Conservation (phyloP, 441 rosid species). For the Theobroma grandiflorum region DNA sequence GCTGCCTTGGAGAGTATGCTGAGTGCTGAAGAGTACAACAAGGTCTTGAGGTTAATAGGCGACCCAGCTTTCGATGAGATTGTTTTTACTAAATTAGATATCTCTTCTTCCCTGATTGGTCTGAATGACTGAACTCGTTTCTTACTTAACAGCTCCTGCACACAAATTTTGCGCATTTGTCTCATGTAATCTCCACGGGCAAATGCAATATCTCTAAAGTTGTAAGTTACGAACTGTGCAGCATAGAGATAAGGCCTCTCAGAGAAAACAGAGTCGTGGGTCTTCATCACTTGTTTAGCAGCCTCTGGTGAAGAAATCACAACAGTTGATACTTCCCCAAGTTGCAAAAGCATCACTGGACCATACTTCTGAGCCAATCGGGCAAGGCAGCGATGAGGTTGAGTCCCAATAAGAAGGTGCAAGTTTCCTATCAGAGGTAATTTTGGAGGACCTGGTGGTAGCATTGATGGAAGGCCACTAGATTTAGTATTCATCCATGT, state of each 20-base stretch:
- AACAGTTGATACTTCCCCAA: background rate
- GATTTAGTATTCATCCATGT: too few species aligned
- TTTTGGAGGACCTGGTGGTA: background rate
- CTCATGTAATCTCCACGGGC: background rate
- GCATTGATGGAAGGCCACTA: background rate
- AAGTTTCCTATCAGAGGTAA: background rate
- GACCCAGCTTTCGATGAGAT: background rate
- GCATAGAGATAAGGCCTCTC: background rate
- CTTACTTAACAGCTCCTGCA: conserved; percentile 21
- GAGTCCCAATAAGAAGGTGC: background rate
- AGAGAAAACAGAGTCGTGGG: background rate
- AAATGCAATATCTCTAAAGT: background rate
- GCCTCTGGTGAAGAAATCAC: conserved; percentile 12
- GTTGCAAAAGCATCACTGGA: conserved; percentile 1
- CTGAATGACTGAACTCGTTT: conserved; percentile 37
- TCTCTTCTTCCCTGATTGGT: conserved; percentile 35
- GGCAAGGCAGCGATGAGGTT: background rate
- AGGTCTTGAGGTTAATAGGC: background rate
- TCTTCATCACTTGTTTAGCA: conserved; percentile 5
- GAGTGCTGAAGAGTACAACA: background rate
- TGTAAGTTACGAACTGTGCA: background rate
- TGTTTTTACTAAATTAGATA: background rate
- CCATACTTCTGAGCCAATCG: background rate
- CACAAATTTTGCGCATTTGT: background rate
- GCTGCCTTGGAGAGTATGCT: background rate